Base-by-base conservation (phyloP, 345 rosid species). In the Gynandropsis gynandra region DNA sequence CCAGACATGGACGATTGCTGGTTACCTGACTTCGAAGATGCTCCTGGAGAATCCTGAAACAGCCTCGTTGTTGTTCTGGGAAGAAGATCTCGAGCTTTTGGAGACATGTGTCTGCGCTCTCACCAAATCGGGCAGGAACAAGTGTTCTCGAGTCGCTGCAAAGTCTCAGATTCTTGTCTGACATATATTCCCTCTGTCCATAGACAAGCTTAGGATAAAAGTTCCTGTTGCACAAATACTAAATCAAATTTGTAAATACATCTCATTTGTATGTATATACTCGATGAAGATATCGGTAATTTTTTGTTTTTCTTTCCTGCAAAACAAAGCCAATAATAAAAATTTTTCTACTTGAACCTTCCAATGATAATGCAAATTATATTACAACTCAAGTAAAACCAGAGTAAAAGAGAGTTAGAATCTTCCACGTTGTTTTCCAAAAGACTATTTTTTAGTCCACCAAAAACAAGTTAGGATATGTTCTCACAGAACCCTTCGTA, bases 1-100 rank as follows among this genome's bases (percentile, higher is more conserved):
- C 59, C 89, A 87, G 57, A 87, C 96, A 16, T 87, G 96, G 93
- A 87, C 93, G 0, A 69, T 81, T 20, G 87, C 93, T 34, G 93
- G 93, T 24, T 81, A 74, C 74, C 66, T 87, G 37, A 74, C 93
- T 1, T 76, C 93, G 0, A 87, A 78, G 62, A 66, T 77, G 61
- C 79, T 87, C 5, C 34, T 83, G 58, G 77, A 78, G 60, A 87
- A 79, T 46, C 87, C 82, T 11, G 76, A 81, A 49, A 62, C 70
- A 74, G 89, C 96, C 41, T 68, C 87, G 12, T 54, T 70, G 33
- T 65, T 87, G 47, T 77, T 81, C 57, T 83, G 78, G 87, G 93
- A 83, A 59, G 96, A 87, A 65, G 96, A 87, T 45, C 75, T 83
- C 0, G 87, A 83, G 62, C 79, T 81, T 47, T 79, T 83, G 4